Evolutionary conservation across 2,329 filamentous ascomycete genomes (phyloP).

Genomic region (Aspergillus japonicus): DNA sequence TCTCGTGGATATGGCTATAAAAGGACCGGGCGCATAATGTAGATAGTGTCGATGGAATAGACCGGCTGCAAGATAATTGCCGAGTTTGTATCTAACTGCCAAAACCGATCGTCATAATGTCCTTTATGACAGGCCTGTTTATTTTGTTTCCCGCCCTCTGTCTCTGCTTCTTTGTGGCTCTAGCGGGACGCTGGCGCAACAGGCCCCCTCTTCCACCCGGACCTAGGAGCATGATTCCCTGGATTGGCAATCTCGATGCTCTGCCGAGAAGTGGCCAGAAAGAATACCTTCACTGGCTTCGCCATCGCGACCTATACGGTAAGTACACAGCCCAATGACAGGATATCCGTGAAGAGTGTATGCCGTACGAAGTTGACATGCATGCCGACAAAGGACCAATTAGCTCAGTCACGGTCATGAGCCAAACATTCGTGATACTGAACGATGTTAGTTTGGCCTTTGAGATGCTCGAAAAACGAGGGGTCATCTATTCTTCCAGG

Average conservation of each 20-base stretch:
- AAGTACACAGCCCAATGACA: neutral
- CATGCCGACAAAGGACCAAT: conserved; percentile 26
- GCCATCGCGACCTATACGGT: neutral
- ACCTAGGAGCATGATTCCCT: neutral
- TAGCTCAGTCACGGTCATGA: conserved; percentile 35
- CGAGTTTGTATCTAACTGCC: neutral
- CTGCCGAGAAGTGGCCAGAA: neutral
- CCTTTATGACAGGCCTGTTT: neutral
- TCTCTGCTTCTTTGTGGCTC: neutral
- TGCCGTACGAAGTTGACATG: neutral
- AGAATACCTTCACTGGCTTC: neutral
- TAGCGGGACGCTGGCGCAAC: neutral
- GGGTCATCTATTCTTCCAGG: conserved; percentile 27
- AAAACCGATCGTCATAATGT: neutral
- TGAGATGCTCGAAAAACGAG: conserved; percentile 35
- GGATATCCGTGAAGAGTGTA: neutral
- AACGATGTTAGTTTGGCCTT: conserved; percentile 31
- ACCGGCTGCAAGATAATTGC: neutral
- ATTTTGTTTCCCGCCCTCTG: neutral
- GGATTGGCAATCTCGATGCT: neutral
- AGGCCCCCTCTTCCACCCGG: neutral
- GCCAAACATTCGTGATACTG: conserved; percentile 33
- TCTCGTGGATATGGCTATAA: neutral
- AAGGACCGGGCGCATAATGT: neutral
- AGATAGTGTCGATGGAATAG: neutral